Conservation (phyloP, 768 basidiomycete species). For the Dacryopinax spathularia region DNA sequence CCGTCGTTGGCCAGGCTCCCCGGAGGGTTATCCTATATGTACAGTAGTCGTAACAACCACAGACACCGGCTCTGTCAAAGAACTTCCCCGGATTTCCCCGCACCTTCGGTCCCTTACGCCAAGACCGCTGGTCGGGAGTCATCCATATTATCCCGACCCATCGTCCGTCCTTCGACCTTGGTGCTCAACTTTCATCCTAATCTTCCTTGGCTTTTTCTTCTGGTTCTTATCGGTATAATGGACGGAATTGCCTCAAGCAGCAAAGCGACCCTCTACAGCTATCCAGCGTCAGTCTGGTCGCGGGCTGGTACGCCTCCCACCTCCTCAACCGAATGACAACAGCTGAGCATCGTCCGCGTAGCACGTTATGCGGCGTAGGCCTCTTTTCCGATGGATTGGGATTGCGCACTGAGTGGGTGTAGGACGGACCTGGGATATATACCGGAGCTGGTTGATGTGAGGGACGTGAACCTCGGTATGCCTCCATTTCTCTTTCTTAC, state of each 20-base stretch:
- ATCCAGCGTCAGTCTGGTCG: background rate
- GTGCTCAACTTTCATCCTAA: too few species aligned
- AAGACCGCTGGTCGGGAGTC: too few species aligned
- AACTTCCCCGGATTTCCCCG: too few species aligned
- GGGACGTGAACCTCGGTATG: background rate
- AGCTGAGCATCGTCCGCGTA: background rate
- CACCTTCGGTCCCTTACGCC: too few species aligned
- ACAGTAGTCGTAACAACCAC: too few species aligned
- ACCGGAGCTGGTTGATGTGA: background rate
- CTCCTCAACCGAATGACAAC: background rate
- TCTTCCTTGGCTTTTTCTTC: too few species aligned
- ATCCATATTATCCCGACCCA: too few species aligned
- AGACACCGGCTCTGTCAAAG: too few species aligned
- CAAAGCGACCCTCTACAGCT: background rate
- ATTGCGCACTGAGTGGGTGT: background rate
- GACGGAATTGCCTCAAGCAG: background rate
- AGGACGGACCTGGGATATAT: background rate
- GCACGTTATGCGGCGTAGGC: background rate
- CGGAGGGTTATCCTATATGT: background rate
- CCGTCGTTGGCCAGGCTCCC: background rate
- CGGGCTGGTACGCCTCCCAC: background rate
- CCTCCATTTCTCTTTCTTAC: background rate
- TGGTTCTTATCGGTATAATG: too few species aligned
- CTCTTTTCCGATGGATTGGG: background rate
- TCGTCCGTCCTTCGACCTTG: too few species aligned